Percentiles rank a stretch among this genome's conserved stretches.
phyloP scores from a whole-genome alignment of 768 basidiomycete genomes.

The Pholiota conissans region DNA sequence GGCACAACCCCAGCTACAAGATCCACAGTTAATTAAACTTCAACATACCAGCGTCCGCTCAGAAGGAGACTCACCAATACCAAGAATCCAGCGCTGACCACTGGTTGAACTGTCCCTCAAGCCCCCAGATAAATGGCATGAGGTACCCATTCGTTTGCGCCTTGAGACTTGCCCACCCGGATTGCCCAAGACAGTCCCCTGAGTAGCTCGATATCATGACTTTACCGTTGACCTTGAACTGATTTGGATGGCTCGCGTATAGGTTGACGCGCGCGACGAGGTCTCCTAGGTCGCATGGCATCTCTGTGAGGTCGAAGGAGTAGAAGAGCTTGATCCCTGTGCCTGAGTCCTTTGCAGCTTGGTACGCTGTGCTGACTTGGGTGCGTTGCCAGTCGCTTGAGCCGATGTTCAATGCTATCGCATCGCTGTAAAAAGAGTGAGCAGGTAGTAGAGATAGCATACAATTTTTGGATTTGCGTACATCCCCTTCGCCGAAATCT shows the following conservation, averaged over 20 bases:
- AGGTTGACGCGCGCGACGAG: constrained; percentile 43
- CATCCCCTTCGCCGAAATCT: constrained; percentile 43
- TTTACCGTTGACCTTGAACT: constrained; percentile 54
- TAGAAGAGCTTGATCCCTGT: constrained; percentile 54
- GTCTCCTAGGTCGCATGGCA: constrained; percentile 45
- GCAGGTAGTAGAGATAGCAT: constrained; percentile 11
- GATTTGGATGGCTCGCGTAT: constrained; percentile 51
- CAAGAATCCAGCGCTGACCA: constrained; percentile 54
- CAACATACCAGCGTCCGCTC: neutral
- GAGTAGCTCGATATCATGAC: constrained; percentile 61
- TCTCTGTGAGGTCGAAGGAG: constrained; percentile 55
- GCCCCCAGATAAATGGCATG: constrained; percentile 59
- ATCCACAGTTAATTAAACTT: neutral
- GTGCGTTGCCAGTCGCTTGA: constrained; percentile 48
- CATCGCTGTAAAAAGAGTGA: constrained; percentile 39
- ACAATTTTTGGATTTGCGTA: constrained; percentile 30
- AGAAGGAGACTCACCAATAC: constrained; percentile 39
- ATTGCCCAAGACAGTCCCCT: constrained; percentile 59
- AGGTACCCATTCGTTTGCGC: constrained; percentile 44
- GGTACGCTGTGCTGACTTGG: constrained; percentile 50
- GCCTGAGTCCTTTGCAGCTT: constrained; percentile 42
- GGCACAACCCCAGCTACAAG: constrained; percentile 56
- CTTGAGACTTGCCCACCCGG: constrained; percentile 46
- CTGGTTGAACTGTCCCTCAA: constrained; percentile 42
- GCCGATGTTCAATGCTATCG: constrained; percentile 65